phyloP scores from a whole-genome alignment of 805 yeast species.

The Wickerhamiella dianesei region DNA sequence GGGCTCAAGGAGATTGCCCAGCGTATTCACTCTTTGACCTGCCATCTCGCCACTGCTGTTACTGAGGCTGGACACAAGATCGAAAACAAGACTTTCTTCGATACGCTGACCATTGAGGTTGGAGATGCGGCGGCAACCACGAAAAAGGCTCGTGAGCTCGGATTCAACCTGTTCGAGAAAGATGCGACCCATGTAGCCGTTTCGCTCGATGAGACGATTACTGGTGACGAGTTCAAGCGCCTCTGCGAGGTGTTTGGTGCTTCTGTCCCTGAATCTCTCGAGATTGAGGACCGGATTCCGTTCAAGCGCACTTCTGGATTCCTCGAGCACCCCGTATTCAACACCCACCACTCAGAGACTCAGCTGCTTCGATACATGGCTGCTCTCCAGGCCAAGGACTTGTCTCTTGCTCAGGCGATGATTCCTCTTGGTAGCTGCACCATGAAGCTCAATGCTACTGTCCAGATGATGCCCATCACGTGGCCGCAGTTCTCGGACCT shows the following conservation, averaged over 20 bases:
- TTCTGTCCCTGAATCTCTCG: conserved; percentile 28
- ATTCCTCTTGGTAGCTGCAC: conserved; percentile 96
- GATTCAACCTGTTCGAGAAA: conserved; percentile 66
- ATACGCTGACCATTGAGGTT: conserved; percentile 58
- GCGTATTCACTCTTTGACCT: conserved; percentile 62
- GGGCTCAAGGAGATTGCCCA: conserved; percentile 69
- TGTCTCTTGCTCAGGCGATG: conserved; percentile 92
- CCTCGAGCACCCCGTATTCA: conserved; percentile 65
- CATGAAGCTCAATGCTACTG: conserved; percentile 92
- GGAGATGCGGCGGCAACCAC: conserved; percentile 43
- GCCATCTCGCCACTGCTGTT: conserved; percentile 53
- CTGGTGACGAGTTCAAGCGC: conserved; percentile 42
- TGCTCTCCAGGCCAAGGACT: conserved; percentile 70
- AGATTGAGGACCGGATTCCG: conserved; percentile 24
- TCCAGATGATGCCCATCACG: conserved; percentile 84
- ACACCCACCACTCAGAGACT: conserved; percentile 83
- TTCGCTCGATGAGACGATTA: conserved; percentile 84
- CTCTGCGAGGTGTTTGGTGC: conserved; percentile 43
- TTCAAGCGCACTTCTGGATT: conserved; percentile 23
- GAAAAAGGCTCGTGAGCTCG: conserved; percentile 42
- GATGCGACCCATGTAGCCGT: conserved; percentile 49
- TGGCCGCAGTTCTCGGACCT: conserved; percentile 84
- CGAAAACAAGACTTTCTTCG: conserved; percentile 59
- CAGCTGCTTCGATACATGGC: conserved; percentile 86
- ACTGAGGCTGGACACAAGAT: conserved; percentile 34